phyloP scores from a whole-genome alignment of 179 eudicot genomes.

The Drosera spatulata region DNA sequence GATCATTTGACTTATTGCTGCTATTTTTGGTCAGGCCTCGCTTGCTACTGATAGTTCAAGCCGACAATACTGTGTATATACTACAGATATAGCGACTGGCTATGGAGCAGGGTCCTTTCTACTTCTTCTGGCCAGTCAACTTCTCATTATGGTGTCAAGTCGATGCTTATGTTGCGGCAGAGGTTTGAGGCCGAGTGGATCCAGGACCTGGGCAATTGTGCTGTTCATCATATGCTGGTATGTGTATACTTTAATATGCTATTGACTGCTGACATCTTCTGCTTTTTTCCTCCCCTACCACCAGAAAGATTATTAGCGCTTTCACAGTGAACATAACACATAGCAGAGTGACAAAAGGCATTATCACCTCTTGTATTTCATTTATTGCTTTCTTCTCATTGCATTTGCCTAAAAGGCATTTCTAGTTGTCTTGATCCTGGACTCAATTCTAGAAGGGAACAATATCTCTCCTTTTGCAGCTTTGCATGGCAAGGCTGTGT shows the following conservation, averaged over 20 bases:
- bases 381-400: no score
- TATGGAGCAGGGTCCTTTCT: slow-evolving; percentile 64
- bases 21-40: slow-evolving; percentile 31
- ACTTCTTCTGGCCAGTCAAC: slow-evolving; percentile 64
- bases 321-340: no score
- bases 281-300: no score
- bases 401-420: no score
- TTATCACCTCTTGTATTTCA: no score
- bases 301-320: no score
- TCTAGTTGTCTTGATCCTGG: no score
- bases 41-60: slow-evolving; percentile 7
- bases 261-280: no score
- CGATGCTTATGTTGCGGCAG: slow-evolving; percentile 90
- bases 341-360: no score
- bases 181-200: slow-evolving; percentile 69
- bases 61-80: slow-evolving; percentile 43
- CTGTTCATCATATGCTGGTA: slow-evolving; percentile 88
- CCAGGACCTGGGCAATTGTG: slow-evolving; percentile 60
- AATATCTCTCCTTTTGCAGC: no score
- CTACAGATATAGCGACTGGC: slow-evolving; percentile 68
- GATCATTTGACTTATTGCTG: background rate
- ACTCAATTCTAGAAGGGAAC: no score
- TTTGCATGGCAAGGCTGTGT: no score
- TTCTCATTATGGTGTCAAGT: slow-evolving; percentile 66
- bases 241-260: background rate